These are phyloP conservation scores for Stephania cephalantha DNA, from an alignment of 164 flowering plant genomes.

Conservation along the genomic window DNA sequence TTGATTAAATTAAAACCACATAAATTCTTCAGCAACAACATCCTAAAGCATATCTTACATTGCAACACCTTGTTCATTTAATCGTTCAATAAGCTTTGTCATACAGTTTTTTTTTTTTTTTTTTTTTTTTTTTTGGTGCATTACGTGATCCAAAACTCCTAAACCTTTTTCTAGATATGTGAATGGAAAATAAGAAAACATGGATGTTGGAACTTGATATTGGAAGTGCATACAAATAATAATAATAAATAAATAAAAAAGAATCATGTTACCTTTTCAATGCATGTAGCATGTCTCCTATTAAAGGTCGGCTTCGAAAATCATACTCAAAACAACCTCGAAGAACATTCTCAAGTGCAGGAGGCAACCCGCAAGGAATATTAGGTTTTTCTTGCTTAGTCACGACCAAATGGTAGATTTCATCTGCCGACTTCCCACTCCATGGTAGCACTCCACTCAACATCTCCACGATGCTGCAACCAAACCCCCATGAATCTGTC, in stretches of 20 bases:
- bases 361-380: conserved; percentile 76
- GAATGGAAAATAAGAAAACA: not conserved
- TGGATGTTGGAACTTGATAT: not conserved
- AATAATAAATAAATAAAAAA: not conserved
- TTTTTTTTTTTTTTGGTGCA: too few species aligned
- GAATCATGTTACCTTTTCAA: conserved; percentile 45
- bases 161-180: not conserved
- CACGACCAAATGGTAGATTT: conserved; percentile 59
- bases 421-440: conserved; percentile 69
- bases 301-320: conserved; percentile 66
- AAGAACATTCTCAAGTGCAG: conserved; percentile 61
- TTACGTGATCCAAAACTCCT: not conserved
- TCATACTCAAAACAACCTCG: conserved; percentile 91
- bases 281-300: conserved; percentile 55
- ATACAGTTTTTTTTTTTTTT: too few species aligned
- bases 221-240: not conserved
- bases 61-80: not conserved
- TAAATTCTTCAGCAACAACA: too few species aligned
- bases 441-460: conserved; percentile 74
- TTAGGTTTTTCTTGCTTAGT: conserved; percentile 66
- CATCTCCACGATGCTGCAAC: conserved; percentile 85
- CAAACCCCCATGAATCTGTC: conserved; percentile 97
- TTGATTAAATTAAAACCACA: too few species aligned
- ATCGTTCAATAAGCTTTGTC: not conserved
- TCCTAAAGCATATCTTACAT: not conserved